phyloP scores from a whole-genome alignment of 1,284 basidiomycete species.

The Ustilago xerochloae region DNA sequence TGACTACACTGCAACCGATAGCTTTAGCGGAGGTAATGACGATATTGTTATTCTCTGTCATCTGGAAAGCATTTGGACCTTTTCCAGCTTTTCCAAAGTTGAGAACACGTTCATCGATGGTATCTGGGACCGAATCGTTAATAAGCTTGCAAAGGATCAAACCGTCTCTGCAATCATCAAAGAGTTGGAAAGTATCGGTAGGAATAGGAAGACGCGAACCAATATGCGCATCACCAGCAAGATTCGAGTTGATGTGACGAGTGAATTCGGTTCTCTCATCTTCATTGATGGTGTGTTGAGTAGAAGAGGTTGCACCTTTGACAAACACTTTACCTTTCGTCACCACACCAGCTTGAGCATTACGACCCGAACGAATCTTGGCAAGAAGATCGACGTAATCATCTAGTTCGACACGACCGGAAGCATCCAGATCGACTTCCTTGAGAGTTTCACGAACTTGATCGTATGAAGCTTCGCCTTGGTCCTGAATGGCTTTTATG shows the following conservation, averaged over 20 bases:
- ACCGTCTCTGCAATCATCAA: constrained; percentile 94
- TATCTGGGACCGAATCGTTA: constrained; percentile 98
- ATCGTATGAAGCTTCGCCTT: constrained; percentile 62
- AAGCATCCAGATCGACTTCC: constrained; percentile 90
- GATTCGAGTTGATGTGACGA: constrained; percentile 92
- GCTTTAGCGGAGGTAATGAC: constrained; percentile 97
- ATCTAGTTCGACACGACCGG: constrained; percentile 94
- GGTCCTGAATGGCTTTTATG: constrained; percentile 62
- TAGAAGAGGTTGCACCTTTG: constrained; percentile 92
- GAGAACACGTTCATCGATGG: constrained; percentile 96
- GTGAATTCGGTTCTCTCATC: constrained; percentile 96
- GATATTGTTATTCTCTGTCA: constrained; percentile 99
- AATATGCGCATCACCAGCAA: constrained; percentile 89
- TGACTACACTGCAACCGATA: constrained; percentile 97
- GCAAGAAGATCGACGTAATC: constrained; percentile 96
- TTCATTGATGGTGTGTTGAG: constrained; percentile 97
- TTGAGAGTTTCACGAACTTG: constrained; percentile 80
- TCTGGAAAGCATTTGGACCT: constrained; percentile 89
- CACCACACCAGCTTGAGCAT: constrained; percentile 69
- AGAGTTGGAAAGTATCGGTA: constrained; percentile 98
- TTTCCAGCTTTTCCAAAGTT: constrained; percentile 73
- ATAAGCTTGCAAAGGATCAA: constrained; percentile 97
- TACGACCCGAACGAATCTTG: constrained; percentile 75
- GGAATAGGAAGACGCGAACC: constrained; percentile 88
- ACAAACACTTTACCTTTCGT: constrained; percentile 88